Conservation (phyloP, 495 filamentous ascomycete genomes). For the Annulohypoxylon moriforme region DNA sequence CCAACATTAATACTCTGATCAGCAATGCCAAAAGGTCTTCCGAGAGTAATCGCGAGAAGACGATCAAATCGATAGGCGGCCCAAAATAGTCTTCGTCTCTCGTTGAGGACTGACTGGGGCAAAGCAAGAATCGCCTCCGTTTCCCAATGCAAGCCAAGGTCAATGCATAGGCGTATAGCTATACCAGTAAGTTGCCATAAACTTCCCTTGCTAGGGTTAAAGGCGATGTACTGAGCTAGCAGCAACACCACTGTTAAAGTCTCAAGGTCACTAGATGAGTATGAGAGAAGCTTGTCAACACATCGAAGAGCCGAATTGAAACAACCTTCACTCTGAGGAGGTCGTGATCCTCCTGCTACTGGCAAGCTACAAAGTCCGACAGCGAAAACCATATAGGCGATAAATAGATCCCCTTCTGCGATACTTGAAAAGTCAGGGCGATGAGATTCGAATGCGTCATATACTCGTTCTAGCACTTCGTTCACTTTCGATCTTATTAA, state of each 20-base stretch:
- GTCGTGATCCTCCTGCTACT: conserved; percentile 18
- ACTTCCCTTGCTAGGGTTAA: conserved; percentile 43
- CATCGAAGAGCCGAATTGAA: conserved; percentile 44
- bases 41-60: conserved; percentile 41
- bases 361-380: conserved; percentile 44
- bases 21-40: conserved; percentile 43
- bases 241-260: conserved; percentile 41
- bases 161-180: conserved; percentile 42
- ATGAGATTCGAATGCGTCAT: conserved; percentile 12
- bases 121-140: conserved; percentile 30
- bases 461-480: conserved; percentile 37
- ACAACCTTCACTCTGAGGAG: conserved; percentile 44
- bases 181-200: conserved; percentile 45
- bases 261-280: conserved; percentile 43
- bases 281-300: conserved; percentile 40
- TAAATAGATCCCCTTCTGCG: conserved; percentile 39
- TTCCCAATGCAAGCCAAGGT: conserved; percentile 47
- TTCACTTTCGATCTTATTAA: conserved; percentile 37
- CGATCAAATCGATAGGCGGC: conserved; percentile 45
- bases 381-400: conserved; percentile 45
- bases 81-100: conserved; percentile 42
- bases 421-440: conserved; percentile 10
- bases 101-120: conserved; percentile 23
- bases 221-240: conserved; percentile 43
- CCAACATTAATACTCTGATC: conserved; percentile 36